These are phyloP conservation scores for Hamigera avellanea DNA, from an alignment of 495 filamentous ascomycete genomes.

Conservation along the genomic window DNA sequence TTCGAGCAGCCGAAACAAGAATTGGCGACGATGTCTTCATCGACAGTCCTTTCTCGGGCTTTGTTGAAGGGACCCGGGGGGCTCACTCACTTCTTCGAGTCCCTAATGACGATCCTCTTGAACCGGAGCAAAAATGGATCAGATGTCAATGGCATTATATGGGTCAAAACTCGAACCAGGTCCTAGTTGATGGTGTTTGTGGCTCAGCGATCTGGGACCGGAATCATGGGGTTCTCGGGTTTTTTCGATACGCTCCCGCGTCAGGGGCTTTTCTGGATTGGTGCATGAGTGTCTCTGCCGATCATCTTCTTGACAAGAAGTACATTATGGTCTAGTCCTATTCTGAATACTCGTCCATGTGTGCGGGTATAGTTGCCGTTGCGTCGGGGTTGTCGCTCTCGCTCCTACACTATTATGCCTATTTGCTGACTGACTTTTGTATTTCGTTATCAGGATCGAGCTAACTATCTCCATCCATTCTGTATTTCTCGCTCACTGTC, in stretches of 20 bases:
- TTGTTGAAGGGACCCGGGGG: conserved; percentile 1
- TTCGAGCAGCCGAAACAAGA: conserved; percentile 1
- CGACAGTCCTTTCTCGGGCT: conserved; percentile 4
- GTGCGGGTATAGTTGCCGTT: too few species aligned
- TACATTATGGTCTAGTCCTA: conserved; percentile 3
- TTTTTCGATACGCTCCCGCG: conserved; percentile 3
- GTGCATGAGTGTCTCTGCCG: conserved; percentile 3
- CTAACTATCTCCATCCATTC: too few species aligned
- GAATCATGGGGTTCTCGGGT: conserved; percentile 1
- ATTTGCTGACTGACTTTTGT: too few species aligned
- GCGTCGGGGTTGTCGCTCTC: too few species aligned
- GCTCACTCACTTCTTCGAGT: not conserved
- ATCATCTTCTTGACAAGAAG: not conserved
- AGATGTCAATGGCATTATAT: conserved; percentile 2
- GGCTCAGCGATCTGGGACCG: conserved; percentile 2
- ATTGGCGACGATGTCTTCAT: conserved; percentile 2
- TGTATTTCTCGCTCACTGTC: too few species aligned
- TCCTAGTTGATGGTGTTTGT: conserved; percentile 3
- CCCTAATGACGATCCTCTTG: conserved; percentile 3
- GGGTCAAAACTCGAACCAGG: conserved; percentile 1
- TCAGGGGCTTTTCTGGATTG: conserved; percentile 2
- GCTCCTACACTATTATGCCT: too few species aligned
- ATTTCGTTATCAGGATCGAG: too few species aligned
- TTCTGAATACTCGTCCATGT: too few species aligned
- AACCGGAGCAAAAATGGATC: conserved; percentile 2